Base-by-base conservation (phyloP, 2,329 filamentous ascomycete species). In the Beauveria pseudobassiana region DNA sequence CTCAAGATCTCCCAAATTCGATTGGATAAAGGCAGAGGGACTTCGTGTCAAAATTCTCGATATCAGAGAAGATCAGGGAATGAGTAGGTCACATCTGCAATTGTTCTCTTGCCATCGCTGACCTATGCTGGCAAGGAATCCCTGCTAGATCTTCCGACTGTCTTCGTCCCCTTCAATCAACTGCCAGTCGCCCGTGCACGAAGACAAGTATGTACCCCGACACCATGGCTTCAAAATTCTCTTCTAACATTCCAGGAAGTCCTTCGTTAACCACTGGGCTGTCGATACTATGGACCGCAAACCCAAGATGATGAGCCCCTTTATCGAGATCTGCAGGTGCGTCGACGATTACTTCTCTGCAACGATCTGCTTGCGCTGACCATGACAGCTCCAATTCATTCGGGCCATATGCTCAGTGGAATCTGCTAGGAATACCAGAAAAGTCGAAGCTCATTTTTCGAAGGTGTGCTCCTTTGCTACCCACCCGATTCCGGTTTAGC, bases 221-320 rank as follows among this genome's bases (percentile, higher is more conserved):
- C 6, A 22, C 22, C 9, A 16, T 5, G 4, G 9, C 26, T 22
- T 10, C 3, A 9, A 3, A 48, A 18, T 6, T 12, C 6, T 9
- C 5, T 30, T 12, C 38, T 53, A 26, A 60, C 22, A 3, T 12
- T 9, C 3, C 16, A 51, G 14, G 1, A 5, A 58, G 43, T 26
- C 38, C 18, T 24, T 3, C 10, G 1, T n/a, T 14, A 24, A 46
- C 5, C 84, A 87, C 67, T 87, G 85, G 85, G 82, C 84, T 6
- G 79, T 85, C 65, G 77, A 82, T 46, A 84, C 87, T 26, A 87
- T 87, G 65, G 80, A 81, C 1, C 74, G 80, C 22, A 80, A 81
- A 0, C 72, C 84, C 45, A 77, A 82, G 0, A 78, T 77, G 12
- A 75, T 78, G 14, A 85, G 82, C n/a, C 3, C 16, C 6, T 62